phyloP scores from a whole-genome alignment of 129 eudicot species.

The Centella asiatica region DNA sequence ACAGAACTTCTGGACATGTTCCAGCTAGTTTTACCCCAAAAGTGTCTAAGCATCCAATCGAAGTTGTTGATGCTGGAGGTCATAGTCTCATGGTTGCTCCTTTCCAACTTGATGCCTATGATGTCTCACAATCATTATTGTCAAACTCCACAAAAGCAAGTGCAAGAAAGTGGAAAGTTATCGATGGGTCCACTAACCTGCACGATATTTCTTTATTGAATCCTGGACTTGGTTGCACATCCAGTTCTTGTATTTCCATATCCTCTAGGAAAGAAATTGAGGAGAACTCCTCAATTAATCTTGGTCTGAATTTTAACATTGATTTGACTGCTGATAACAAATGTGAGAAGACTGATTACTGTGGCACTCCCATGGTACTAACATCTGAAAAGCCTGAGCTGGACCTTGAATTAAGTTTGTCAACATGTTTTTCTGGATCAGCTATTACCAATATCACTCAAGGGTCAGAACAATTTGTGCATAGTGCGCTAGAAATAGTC shows the following conservation, averaged over 20 bases:
- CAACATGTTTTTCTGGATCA: conserved; percentile 39
- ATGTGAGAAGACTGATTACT: conserved; percentile 5
- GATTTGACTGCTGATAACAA: conserved; percentile 7
- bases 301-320: conserved; percentile 34
- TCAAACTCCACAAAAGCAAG: conserved; percentile 15
- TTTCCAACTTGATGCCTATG: conserved; percentile 9
- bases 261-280: conserved; percentile 43
- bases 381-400: conserved; percentile 25
- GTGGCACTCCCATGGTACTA: conserved; percentile 3
- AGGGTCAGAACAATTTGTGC: conserved; percentile 21
- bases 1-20: conserved; percentile 19
- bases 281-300: conserved; percentile 35
- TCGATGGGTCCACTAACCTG: conserved; percentile 19
- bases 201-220: conserved; percentile 33
- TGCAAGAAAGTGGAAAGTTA: conserved; percentile 33
- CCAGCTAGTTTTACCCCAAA: conserved; percentile 13
- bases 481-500: conserved; percentile 8
- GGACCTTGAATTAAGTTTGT: conserved; percentile 72
- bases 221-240: conserved; percentile 44
- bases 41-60: conserved; percentile 15
- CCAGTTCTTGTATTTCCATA: conserved; percentile 33
- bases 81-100: conserved; percentile 13
- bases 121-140: neutral
- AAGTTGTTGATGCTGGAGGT: conserved; percentile 18
- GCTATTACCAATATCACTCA: conserved; percentile 33